Conservation (phyloP, 106 monocot species). For the Acorus calamus region DNA sequence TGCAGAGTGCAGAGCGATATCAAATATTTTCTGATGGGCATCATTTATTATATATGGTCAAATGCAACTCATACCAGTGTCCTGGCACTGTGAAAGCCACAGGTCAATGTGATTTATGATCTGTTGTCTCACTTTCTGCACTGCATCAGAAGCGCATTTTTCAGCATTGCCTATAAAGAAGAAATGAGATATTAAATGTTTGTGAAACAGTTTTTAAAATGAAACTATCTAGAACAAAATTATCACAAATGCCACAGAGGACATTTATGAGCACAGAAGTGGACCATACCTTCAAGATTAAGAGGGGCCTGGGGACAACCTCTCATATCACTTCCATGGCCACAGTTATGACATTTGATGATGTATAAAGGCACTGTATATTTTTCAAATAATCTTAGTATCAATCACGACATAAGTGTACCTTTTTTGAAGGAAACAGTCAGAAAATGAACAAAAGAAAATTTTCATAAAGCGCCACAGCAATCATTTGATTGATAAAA, state of each 20-base stretch:
- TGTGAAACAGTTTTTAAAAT: background rate
- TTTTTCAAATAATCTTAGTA: conserved; percentile 6
- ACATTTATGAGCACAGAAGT: background rate
- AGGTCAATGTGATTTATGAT: conserved; percentile 75
- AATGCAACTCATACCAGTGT: conserved; percentile 20
- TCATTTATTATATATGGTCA: background rate
- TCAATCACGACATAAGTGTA: background rate
- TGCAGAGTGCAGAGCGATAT: background rate
- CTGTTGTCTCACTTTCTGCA: conserved; percentile 79
- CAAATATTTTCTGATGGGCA: background rate
- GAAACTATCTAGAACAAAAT: background rate
- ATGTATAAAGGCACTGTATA: conserved; percentile 83
- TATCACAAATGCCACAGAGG: background rate
- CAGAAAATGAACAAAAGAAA: background rate
- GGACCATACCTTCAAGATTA: conserved; percentile 65
- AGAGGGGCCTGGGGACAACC: conserved; percentile 92
- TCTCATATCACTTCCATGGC: conserved; percentile 89
- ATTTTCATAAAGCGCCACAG: too few relatives aligned
- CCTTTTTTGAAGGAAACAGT: too few relatives aligned
- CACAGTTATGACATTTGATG: conserved; percentile 86
- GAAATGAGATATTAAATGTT: background rate
- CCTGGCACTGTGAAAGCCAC: conserved; percentile 85
- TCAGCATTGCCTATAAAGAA: conserved; percentile 53
- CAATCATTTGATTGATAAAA: too few relatives aligned
- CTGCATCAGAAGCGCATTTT: conserved; percentile 81